Percentiles rank a stretch among this genome's conserved stretches.
Evolutionary conservation across 1,139 yeast species (phyloP).

Genomic region (Taiozyma sp.): DNA sequence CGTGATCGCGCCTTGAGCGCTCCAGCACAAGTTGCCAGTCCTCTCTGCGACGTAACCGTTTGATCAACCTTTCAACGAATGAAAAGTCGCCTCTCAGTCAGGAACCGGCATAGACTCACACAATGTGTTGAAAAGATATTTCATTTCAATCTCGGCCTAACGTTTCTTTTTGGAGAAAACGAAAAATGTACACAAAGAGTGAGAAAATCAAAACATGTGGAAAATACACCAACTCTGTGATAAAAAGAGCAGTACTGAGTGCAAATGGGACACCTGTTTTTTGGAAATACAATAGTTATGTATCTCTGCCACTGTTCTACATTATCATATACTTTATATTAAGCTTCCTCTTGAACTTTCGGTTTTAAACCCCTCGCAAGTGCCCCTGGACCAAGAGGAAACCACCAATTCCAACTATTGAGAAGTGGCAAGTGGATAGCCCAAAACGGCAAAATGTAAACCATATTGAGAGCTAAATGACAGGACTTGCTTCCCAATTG

Average conservation of each 20-base stretch:
- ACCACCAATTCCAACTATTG: not conserved
- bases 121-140: not conserved
- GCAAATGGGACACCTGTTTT: not conserved
- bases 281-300: not conserved
- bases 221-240: not conserved
- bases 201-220: not conserved
- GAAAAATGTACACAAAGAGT: not conserved
- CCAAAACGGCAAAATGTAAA: not conserved
- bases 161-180: not conserved
- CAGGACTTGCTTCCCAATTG: not conserved
- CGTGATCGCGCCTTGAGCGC: not conserved
- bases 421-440: not conserved
- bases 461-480: not conserved
- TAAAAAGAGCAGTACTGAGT: not conserved
- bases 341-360: not conserved
- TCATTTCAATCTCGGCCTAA: not conserved
- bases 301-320: not conserved
- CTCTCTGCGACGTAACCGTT: not conserved
- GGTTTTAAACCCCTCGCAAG: not conserved
- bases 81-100: not conserved
- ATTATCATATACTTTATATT: not conserved
- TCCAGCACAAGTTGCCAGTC: not conserved
- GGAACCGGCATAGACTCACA: not conserved
- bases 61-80: not conserved
- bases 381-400: not conserved